Evolutionary conservation across 2,329 filamentous ascomycete genomes (phyloP), one percentile per base, ranked within the genome.

Genomic region (Emergomyces orientalis): DNA sequence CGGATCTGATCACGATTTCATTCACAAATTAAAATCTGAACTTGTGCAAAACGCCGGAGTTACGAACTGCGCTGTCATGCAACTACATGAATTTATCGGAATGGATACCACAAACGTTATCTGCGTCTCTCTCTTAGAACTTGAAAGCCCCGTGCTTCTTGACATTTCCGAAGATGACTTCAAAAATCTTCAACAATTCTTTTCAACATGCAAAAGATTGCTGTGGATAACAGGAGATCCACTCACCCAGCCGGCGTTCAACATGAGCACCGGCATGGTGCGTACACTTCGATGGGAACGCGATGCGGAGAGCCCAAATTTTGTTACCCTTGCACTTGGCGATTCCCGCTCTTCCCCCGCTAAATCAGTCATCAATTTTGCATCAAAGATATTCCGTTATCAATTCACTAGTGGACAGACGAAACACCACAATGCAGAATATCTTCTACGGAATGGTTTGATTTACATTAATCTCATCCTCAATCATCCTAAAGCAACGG

Each of bases 151-250:
- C 6, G 58, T 67, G 37, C 64, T 71, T 9, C 59, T 62, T 39
- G 63, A 66, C 14, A 66, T 70, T 32, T 68, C 66, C 9, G 65
- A 69, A 5, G 59, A 63, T 19, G 69, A 70, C 60, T 72, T 72
- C 63, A 66, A 65, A 7, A 65, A 61, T 22, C 64, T 74, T 54
- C 68, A 68, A 11, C 67, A 69, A 11, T 54, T 74, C 17, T 63
- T 75, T 39, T 64, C 69, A 13, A 69, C 63, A 8, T 68, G 65
- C 64, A 65, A 66, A 59, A 65, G 66, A 0, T 60, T 76, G 13
- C 64, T 77, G 8, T 77, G 75, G 75, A 63, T 77, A 27, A 76
- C 74, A 2, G 67, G 66, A 1, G 71, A 72, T 45, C 63, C 68
- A 0, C 64, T 67, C 37, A 54, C 67, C 17, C 63, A 69, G 5